These are phyloP conservation scores for Ampelocalamus luodianensis DNA, from an alignment of 176 grass and related monocot genomes.

Conservation along the genomic window DNA sequence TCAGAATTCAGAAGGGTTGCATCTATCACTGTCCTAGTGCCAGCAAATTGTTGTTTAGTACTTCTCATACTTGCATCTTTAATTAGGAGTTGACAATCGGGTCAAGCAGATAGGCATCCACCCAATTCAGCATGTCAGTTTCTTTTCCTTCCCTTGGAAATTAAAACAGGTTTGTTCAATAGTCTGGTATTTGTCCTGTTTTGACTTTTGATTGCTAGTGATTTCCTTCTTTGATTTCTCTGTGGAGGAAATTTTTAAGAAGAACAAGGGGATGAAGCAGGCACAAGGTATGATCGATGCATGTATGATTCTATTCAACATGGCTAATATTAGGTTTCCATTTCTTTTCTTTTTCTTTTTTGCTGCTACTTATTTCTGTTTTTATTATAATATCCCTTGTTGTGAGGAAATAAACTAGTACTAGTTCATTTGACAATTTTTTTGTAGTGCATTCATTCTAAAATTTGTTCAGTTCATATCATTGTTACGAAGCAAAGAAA, in stretches of 20 bases:
- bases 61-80: conserved; percentile 22
- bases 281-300: neutral
- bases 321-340: neutral
- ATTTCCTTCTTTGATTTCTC: neutral
- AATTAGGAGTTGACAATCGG: conserved; percentile 50
- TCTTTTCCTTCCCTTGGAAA: conserved; percentile 7
- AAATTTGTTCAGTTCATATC: neutral
- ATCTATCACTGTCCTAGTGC: conserved; percentile 18
- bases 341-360: neutral
- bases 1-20: conserved; percentile 9
- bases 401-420: neutral
- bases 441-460: neutral
- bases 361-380: neutral
- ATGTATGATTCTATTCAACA: neutral
- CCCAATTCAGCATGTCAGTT: neutral
- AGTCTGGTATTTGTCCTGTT: neutral
- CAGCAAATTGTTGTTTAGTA: conserved; percentile 32
- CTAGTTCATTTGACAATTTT: neutral
- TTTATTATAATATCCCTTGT: neutral
- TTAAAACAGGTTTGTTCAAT: neutral
- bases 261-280: neutral
- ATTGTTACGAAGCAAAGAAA: neutral
- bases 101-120: conserved; percentile 29
- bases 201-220: neutral
- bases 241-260: neutral